Evolutionary conservation across 768 basidiomycete genomes (phyloP), one percentile per base, ranked within the genome.

Genomic region (Gloeopeniophorella convolvens): DNA sequence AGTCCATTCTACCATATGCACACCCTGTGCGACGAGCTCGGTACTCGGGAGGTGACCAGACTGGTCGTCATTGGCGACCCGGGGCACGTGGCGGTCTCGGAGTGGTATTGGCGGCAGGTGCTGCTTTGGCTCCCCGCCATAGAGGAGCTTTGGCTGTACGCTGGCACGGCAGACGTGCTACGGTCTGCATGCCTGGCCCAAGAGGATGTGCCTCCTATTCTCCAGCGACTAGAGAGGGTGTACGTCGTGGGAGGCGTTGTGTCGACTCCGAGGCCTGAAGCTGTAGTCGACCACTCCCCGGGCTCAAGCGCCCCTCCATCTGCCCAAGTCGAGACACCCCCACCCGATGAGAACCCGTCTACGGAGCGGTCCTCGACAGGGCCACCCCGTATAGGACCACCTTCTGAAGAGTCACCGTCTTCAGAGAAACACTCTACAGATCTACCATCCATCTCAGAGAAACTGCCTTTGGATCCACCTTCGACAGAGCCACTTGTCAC

Each of bases 1-100:
- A 51, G 50, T 27, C 44, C 44, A 4, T 46, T 51, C 26, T 46
- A 51, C 30, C 39, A n/a, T 23, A 24, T 51, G 18, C 31, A 40
- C 34, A 21, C 43, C 0, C 37, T 51, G 11, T 45, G 50, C 44
- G 43, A 41, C 26, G 50, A 51, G 24, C 37, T 45, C 30, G 34
- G 34, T 5, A 32, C 44, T 3, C 36, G 15, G 18, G 30, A 15
- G 2, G 50, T 51, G 15, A 21, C 33, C 24, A 51, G 43, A 18
- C 24, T 45, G 36, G 3, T 45, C 7, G 31, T 45, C 1, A 37
- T 39, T 13, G 43, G 31, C 9, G 50, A 51, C 26, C 43, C 50
- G 1, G 36, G 26, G 11, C 50, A 33, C 20, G 3, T 51, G 24
- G 31, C 8, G 1, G 20, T 51, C 7, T 32, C 31, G 9, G 12